Evolutionary conservation across 2,329 filamentous ascomycete species (phyloP).

Genomic region (Corniculantispora saksenae): DNA sequence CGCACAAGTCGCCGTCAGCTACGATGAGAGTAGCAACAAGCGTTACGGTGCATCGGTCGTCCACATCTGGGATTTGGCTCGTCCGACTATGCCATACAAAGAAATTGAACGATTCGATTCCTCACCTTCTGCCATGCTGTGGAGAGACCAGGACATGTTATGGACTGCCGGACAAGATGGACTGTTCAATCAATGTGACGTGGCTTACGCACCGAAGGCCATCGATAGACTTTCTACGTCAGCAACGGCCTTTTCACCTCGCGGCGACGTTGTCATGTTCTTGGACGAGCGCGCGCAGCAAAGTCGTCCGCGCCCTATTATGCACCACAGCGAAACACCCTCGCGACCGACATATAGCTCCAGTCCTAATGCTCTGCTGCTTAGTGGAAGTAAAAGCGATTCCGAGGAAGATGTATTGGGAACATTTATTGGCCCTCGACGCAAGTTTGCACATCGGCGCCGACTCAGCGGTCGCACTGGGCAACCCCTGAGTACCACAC

Average conservation of each 20-base stretch:
- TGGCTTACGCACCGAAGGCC: constrained; percentile 63
- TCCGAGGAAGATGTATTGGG: constrained; percentile 66
- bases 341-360: constrained; percentile 48
- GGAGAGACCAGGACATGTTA: constrained; percentile 65
- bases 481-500: constrained; percentile 54
- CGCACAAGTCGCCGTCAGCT: constrained; percentile 63
- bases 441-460: constrained; percentile 42
- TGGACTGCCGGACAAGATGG: constrained; percentile 67
- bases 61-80: constrained; percentile 69
- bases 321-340: constrained; percentile 35
- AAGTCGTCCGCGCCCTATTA: constrained; percentile 42
- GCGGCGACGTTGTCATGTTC: constrained; percentile 61
- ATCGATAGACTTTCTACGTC: constrained; percentile 65
- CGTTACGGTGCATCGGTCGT: constrained; percentile 59
- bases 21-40: constrained; percentile 57
- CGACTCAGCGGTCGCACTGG: constrained; percentile 45
- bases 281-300: constrained; percentile 58
- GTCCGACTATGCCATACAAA: constrained; percentile 67
- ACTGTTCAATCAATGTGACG: constrained; percentile 64
- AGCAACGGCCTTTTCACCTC: constrained; percentile 60
- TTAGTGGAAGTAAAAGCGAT: constrained; percentile 62
- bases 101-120: constrained; percentile 62
- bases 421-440: constrained; percentile 56
- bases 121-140: constrained; percentile 59
- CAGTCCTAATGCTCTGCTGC: constrained; percentile 49